Percentiles rank a stretch among this genome's conserved stretches.
phyloP scores from a whole-genome alignment of 805 yeast species.

The Candida argentea region DNA sequence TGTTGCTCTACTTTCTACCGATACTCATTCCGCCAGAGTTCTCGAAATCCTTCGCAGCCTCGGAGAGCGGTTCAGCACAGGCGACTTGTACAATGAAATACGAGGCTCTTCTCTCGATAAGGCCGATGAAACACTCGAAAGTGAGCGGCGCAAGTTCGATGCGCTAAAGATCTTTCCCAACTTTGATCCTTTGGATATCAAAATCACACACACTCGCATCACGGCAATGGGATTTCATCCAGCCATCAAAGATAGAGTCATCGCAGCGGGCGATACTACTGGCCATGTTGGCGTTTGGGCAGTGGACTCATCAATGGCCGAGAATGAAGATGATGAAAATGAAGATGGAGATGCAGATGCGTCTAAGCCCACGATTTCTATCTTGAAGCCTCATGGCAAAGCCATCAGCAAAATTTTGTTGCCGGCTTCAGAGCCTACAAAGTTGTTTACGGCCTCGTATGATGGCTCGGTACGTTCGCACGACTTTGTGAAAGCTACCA shows the following conservation, averaged over 20 bases:
- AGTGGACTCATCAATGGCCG: constrained; percentile 40
- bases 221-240: constrained; percentile 76
- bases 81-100: constrained; percentile 57
- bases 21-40: constrained; percentile 15
- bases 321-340: constrained; percentile 17
- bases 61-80: constrained; percentile 51
- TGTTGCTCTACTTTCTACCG: constrained; percentile 6
- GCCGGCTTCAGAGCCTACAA: constrained; percentile 38
- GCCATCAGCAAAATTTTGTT: constrained; percentile 57
- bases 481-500: constrained; percentile 52
- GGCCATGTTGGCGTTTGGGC: constrained; percentile 90
- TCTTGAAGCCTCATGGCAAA: constrained; percentile 67
- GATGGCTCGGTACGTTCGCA: constrained; percentile 78
- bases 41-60: constrained; percentile 23
- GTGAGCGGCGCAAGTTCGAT: constrained; percentile 45
- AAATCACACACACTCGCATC: constrained; percentile 62
- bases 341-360: not conserved
- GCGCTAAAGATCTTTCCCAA: constrained; percentile 40
- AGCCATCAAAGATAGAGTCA: constrained; percentile 43
- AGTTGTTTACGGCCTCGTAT: constrained; percentile 64
- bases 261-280: constrained; percentile 81
- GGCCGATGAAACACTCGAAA: constrained; percentile 32
- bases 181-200: constrained; percentile 61
- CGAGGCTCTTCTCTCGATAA: constrained; percentile 13
- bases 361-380: constrained; percentile 53